Conservation (phyloP, 495 filamentous ascomycete species). For the Aspergillus baeticus region DNA sequence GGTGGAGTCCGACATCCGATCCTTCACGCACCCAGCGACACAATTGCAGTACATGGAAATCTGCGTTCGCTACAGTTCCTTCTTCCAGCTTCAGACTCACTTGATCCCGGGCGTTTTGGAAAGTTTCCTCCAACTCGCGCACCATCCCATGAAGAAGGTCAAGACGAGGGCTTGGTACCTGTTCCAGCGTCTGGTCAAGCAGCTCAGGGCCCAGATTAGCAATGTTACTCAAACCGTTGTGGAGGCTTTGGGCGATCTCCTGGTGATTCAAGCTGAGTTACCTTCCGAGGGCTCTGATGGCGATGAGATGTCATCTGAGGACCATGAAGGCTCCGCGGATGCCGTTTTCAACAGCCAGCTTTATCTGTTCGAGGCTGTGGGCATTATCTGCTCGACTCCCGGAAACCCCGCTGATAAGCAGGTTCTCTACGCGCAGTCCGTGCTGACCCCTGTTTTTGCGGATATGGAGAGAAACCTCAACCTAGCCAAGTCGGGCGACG, state of each 20-base stretch:
- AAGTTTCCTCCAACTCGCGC: slow-evolving; percentile 84
- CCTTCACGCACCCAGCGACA: slow-evolving; percentile 84
- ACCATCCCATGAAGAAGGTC: slow-evolving; percentile 80
- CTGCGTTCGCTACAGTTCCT: slow-evolving; percentile 87
- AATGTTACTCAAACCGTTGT: slow-evolving; percentile 89
- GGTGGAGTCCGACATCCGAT: slow-evolving; percentile 85
- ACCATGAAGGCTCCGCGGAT: slow-evolving; percentile 82
- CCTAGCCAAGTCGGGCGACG: slow-evolving; percentile 74
- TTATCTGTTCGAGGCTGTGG: slow-evolving; percentile 91
- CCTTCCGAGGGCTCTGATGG: slow-evolving; percentile 69
- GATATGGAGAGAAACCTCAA: slow-evolving; percentile 79
- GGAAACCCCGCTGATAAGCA: slow-evolving; percentile 78
- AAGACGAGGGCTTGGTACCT: slow-evolving; percentile 94
- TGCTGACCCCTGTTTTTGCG: slow-evolving; percentile 79
- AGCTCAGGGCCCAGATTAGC: slow-evolving; percentile 75
- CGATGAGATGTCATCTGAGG: slow-evolving; percentile 91
- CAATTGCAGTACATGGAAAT: slow-evolving; percentile 98
- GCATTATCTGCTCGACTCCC: slow-evolving; percentile 78
- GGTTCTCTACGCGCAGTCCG: slow-evolving; percentile 76
- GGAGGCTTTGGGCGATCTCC: slow-evolving; percentile 80
- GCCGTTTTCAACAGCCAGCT: slow-evolving; percentile 87
- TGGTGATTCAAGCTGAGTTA: slow-evolving; percentile 87
- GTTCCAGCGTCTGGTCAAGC: slow-evolving; percentile 90
- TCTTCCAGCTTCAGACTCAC: slow-evolving; percentile 79
- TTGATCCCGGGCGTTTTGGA: slow-evolving; percentile 85